Base-by-base conservation (phyloP, 306 rosid genomes). In the Cicer bijugum region DNA sequence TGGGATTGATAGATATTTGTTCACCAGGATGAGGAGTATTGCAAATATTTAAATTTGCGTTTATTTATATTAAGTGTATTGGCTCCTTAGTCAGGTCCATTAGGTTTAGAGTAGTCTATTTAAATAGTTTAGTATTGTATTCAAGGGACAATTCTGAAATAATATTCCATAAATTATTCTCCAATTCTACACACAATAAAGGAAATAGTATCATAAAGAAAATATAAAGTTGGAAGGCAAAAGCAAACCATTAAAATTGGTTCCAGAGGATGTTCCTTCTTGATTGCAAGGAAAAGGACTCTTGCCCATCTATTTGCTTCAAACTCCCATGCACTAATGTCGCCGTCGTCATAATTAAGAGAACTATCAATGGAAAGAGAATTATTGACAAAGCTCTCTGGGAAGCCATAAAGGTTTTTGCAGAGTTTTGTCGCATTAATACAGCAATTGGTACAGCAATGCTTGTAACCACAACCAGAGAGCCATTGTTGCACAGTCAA, bases 301-400 rank as follows among this genome's bases (percentile, higher is more conserved):
- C 96, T 84, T 71, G 97, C 86, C 98, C 98, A 93, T 82, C 96
- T 80, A 81, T 85, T 89, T 0, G 92, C 92, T 81, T 93, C 92
- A 73, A 76, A 85, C 77, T 89, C 93, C 98, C 98, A 93, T 77
- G 94, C 87, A 81, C 73, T 83, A 70, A 91, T 28, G 74, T 93
- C 98, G 60, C 86, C 98, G 35, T 93, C 98, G 12, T 86, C 86
- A 66, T 86, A 89, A 58, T 82, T 84, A 84, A 68, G 67, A 57
- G 85, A 82, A 57, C 74, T 81, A 59, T 84, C 83, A 55, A 6
- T 12, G 28, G 72, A 52, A 78, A 68, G 62, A 73, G 39, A 61
- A 80, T 74, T 75, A 44, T 61, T 73, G 12, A 79, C 71, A 83
- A 89, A 91, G 79, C 83, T 86, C 78, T 74, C 75, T 55, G 98